These are phyloP conservation scores for Conidiobolus incongruus DNA, from an alignment of 371 early-diverging fungal genomes.

Conservation along the genomic window DNA sequence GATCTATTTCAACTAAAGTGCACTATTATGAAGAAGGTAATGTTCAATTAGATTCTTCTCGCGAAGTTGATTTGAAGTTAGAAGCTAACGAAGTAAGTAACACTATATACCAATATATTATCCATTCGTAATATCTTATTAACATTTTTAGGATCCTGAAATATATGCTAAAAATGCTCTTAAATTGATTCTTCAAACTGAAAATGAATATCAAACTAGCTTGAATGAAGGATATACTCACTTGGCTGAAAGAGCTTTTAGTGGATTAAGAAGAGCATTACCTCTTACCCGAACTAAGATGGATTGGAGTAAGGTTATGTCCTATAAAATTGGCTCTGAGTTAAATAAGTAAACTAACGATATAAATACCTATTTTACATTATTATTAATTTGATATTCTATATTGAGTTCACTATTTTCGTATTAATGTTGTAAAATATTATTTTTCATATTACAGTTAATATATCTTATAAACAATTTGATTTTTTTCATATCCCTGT, in stretches of 20 bases:
- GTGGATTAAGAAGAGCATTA: constrained; percentile 66
- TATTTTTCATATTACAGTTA: no score
- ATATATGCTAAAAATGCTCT: neutral
- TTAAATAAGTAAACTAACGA: no score
- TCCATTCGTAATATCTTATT: neutral
- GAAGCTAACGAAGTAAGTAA: constrained; percentile 9
- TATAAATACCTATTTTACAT: no score
- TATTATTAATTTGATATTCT: no score
- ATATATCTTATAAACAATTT: no score
- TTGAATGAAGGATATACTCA: constrained; percentile 64
- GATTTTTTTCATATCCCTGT: no score
- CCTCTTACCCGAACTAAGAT: constrained; percentile 81
- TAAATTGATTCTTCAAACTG: constrained; percentile 13
- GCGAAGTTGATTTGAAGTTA: constrained; percentile 25
- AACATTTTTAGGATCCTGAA: neutral
- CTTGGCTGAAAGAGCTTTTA: constrained; percentile 69
- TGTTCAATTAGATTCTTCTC: constrained; percentile 69
- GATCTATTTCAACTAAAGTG: constrained; percentile 46
- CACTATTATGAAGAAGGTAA: constrained; percentile 98
- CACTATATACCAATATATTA: neutral
- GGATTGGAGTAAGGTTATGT: constrained; percentile 63
- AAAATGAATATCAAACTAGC: constrained; percentile 55
- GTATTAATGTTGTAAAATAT: no score
- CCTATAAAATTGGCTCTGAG: neutral
- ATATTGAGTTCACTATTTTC: no score